Evolutionary conservation across 148 eudicot species (phyloP).

Genomic region (Pharnaceum exiguum): DNA sequence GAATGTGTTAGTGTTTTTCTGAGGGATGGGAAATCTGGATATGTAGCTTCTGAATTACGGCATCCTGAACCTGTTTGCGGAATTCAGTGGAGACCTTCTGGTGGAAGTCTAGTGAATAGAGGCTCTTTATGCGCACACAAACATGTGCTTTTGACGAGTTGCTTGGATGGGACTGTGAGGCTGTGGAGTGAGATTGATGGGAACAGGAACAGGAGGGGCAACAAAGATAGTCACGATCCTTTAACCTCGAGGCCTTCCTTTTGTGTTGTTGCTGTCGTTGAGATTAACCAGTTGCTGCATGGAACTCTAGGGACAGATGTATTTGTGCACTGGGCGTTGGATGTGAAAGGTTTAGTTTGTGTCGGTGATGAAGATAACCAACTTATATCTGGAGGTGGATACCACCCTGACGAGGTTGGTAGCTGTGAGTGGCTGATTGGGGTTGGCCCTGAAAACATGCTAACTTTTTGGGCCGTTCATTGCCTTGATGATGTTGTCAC

Average conservation of each 20-base stretch:
- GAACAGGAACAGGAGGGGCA: conserved; percentile 48
- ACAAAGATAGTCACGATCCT: conserved; percentile 49
- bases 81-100: conserved; percentile 91
- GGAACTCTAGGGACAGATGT: conserved; percentile 69
- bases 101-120: conserved; percentile 30
- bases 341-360: conserved; percentile 41
- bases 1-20: conserved; percentile 47
- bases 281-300: conserved; percentile 60
- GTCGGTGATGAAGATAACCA: conserved; percentile 29
- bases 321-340: conserved; percentile 75
- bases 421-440: conserved; percentile 91
- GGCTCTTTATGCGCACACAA: conserved; percentile 33
- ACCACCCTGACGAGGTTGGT: conserved; percentile 48
- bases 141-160: conserved; percentile 66
- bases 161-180: conserved; percentile 87
- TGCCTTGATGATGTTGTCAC: conserved; percentile 90
- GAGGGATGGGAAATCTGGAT: conserved; percentile 42
- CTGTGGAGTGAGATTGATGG: conserved; percentile 90
- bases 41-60: conserved; percentile 42
- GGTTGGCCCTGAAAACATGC: conserved; percentile 56
- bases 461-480: conserved; percentile 84
- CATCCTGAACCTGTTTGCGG: conserved; percentile 81
- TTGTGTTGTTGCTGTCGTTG: conserved; percentile 70
- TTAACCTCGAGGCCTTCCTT: conserved; percentile 43
- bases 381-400: conserved; percentile 30